Evolutionary conservation across 345 rosid species (phyloP), one percentile per base, ranked within the genome.

Genomic region (Triadica sebifera): DNA sequence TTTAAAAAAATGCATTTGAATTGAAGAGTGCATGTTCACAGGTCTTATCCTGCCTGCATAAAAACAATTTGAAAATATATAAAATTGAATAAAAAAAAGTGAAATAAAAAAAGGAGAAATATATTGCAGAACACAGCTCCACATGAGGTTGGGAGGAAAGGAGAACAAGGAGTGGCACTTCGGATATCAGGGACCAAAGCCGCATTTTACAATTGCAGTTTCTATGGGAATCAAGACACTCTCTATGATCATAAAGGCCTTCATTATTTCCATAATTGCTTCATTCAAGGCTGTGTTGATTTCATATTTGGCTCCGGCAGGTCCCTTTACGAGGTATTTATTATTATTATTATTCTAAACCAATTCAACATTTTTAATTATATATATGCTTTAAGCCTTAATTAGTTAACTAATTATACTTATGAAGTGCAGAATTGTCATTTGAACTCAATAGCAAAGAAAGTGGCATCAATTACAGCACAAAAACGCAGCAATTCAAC

Each of bases 211-310:
- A 87, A 87, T 72, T 87, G 94, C 82, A 88, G 94, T 39, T 90
- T 90, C 62, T 72, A 74, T 15, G 92, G 94, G n/a, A 67, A 73
- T 2, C 94, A 87, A 56, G 91, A 90, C 84, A 90, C 94, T 0
- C 90, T 88, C 39, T 88, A 90, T 38, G 94, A 90, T 61, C 94
- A 90, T 84, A 88, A 75, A 80, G 94, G 94, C 41, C 89, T 90
- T 52, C 94, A 90, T 66, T 90, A 88, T 65, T 88, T 88, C 89
- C 68, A 81, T 55, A 85, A 85, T 52, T 90, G 94, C 82, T 85
- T 87, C 83, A 88, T 90, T 73, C 88, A 85, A 78, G 94, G 94
- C 56, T 86, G 89, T 1, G 94, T 88, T 8, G 94, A 88, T 71
- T 87, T 90, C 80, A 90, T 90, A 70, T 90, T 90, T 19, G 90